These are phyloP conservation scores for Paramyrothecium roridum DNA, from an alignment of 2,329 filamentous ascomycete species.

Conservation along the genomic window DNA sequence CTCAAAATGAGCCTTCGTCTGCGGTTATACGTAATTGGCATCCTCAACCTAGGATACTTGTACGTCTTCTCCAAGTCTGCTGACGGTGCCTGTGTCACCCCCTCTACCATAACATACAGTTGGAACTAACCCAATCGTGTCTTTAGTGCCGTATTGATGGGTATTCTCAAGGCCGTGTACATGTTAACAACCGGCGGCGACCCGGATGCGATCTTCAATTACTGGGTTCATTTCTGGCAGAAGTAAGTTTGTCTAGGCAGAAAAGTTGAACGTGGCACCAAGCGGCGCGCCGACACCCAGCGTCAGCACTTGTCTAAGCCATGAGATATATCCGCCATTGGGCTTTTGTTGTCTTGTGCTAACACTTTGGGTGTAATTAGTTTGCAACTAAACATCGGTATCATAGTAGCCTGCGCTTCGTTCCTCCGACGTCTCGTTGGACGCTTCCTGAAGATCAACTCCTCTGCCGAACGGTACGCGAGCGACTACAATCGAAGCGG, in stretches of 20 bases:
- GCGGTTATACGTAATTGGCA: not conserved
- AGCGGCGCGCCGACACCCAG: too few relatives aligned
- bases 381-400: constrained; percentile 21
- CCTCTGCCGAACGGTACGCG: constrained; percentile 6
- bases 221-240: constrained; percentile 20
- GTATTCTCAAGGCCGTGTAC: constrained; percentile 24
- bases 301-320: too few relatives aligned
- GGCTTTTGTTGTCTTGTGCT: not conserved
- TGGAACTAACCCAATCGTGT: not conserved
- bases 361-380: constrained; percentile 5
- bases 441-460: constrained; percentile 14
- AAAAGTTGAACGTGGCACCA: too few relatives aligned
- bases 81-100: too few relatives aligned
- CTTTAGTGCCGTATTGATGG: constrained; percentile 20
- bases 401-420: constrained; percentile 20
- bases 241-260: constrained; percentile 9
- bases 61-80: constrained; percentile 8
- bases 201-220: constrained; percentile 19
- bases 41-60: constrained; percentile 25
- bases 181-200: constrained; percentile 23
- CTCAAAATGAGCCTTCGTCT: constrained; percentile 1
- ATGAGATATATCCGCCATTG: too few relatives aligned
- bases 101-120: not conserved
- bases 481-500: constrained; percentile 2
- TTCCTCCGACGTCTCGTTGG: constrained; percentile 21